Evolutionary conservation across 805 yeast genomes (phyloP), one percentile per base, ranked within the genome.

Genomic region (Blastobotrys terrestris): DNA sequence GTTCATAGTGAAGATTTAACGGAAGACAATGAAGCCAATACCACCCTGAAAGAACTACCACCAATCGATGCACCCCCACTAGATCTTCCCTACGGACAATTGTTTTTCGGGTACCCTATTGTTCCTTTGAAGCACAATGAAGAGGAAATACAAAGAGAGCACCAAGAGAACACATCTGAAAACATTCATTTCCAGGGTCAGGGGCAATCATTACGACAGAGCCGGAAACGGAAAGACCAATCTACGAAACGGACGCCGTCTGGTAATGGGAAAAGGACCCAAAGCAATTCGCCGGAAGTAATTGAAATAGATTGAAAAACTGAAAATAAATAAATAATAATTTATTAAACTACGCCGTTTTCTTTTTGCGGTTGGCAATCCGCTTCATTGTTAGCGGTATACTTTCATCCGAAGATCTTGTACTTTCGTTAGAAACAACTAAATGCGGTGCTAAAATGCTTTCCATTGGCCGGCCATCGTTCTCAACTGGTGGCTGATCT

Each of bases 61-160:
- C 41, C 60, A 1, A 91, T 1, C 78, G 80, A 53, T 22, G 57
- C 96, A 0, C 86, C 81, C 1, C 86, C 90, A 7, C 71, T 94
- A 52, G 69, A 74, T 3, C 71, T 94, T 43, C 95, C 96, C 0
- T 85, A 78, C 41, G 96, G 95, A 20, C 92, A 89, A 67, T 73
- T 94, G 13, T 94, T 94, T 64, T 91, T 94, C 67, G 99, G 99
- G 0, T 94, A 84, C 66, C 97, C 98, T 0, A 79, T 85, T 3
- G 73, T 75, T 16, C 77, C 72, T 0, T 53, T 65, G 7, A 56
- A 58, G 31, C 61, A 78, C 2, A 77, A 76, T 21, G 72, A 67
- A 21, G 71, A 63, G 5, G 77, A 70, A 19, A 69, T 68, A 3
- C 72, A 64, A 8, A 60, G 57, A 1, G 72, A 67, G 5, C 62